A percentile compares a stretch with the other conserved stretches of the same genome.
These are phyloP conservation scores for Petunia axillaris DNA, from an alignment of 257 asterid species.

Conservation along the genomic window DNA sequence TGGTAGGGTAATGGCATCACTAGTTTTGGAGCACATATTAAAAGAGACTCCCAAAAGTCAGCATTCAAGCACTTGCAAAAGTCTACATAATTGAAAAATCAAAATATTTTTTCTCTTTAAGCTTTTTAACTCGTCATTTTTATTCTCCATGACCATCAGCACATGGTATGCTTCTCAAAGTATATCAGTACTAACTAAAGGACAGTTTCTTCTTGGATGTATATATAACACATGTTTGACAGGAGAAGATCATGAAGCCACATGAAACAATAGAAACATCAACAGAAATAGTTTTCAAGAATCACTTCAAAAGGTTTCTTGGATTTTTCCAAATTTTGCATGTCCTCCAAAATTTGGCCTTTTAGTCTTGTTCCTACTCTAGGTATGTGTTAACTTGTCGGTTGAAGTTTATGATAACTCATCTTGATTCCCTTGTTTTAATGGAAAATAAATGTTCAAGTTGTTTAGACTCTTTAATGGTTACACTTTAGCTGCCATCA, in stretches of 20 bases:
- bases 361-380: background rate
- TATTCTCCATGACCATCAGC: conserved; percentile 46
- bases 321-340: conserved; percentile 40
- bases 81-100: conserved; percentile 48
- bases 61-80: conserved; percentile 39
- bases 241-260: conserved; percentile 27
- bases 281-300: conserved; percentile 38
- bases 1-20: too few relatives aligned
- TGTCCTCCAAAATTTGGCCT: conserved; percentile 24
- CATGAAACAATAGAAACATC: conserved; percentile 31
- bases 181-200: conserved; percentile 26
- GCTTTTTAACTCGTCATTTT: conserved; percentile 44
- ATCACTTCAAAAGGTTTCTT: conserved; percentile 31
- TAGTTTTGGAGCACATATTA: too few relatives aligned
- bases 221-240: conserved; percentile 30
- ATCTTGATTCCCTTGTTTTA: background rate
- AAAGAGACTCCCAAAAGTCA: conserved; percentile 35
- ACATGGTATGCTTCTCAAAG: conserved; percentile 62
- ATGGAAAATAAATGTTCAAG: background rate
- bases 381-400: conserved; percentile 7
- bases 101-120: conserved; percentile 23
- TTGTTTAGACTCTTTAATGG: conserved; percentile 1
- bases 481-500: background rate
- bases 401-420: background rate
- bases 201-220: conserved; percentile 25